Evolutionary conservation across 2,329 filamentous ascomycete species (phyloP), one percentile per base, ranked within the genome.

Genomic region (Dothideomycetidae sp.): DNA sequence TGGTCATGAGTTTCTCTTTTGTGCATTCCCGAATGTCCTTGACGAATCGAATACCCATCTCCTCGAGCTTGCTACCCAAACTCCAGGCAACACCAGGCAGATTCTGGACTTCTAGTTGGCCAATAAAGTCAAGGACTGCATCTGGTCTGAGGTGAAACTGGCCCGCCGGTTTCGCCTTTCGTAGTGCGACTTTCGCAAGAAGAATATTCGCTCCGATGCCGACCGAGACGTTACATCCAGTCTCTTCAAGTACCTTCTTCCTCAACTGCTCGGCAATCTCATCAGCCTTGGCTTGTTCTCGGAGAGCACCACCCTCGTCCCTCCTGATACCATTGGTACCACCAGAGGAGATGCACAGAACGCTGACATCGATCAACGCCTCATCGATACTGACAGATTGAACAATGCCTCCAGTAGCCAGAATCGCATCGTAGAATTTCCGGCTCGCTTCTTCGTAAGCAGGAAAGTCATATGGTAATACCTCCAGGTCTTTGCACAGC

Each of bases 311-410:
- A 1, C 71, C 78, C 53, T 90, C 80, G 5, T 71, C 68, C 3
- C 76, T 53, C 1, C 68, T 71, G 14, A 64, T 62, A 1, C 80
- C 82, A 48, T 80, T 71, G 1, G 78, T 81, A 2, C 73, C 75
- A 9, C 73, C 70, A 10, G 68, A 69, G 10, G 68, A 62, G 31
- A 84, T 61, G 42, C 90, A 81, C 3, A 81, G 59, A 3, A 64
- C 63, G 3, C 82, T 90, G 21, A 86, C 70, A 56, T 98, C 90
- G 11, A 98, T 62, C 5, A 98, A 68, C 1, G 85, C 90, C 58
- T 98, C 92, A 47, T 98, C 92, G 31, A 98, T 81, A 52, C 90
- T 96, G 36, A 98, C 88, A 51, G 90, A 96, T 54, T 98, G 90
- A 0, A 96, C 84, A 12, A 83, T 60, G 1, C 85, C 88, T 12